Conservation (phyloP, 2,329 filamentous ascomycete species). For the Fusarium circinatum region DNA sequence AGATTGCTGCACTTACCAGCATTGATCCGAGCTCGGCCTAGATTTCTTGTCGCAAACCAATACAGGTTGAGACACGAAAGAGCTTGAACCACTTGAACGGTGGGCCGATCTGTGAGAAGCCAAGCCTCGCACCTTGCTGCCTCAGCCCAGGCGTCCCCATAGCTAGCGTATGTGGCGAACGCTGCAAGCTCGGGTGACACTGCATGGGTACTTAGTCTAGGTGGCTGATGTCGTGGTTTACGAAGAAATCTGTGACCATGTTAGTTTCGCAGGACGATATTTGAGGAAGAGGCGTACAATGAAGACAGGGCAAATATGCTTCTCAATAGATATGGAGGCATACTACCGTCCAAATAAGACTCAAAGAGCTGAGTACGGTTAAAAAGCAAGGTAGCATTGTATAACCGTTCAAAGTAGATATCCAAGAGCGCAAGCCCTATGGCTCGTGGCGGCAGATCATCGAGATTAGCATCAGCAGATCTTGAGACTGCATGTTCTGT, state of each 20-base stretch:
- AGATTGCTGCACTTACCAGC: neutral
- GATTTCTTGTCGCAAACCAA: neutral
- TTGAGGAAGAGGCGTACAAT: neutral
- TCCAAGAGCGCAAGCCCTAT: neutral
- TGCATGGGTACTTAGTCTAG: neutral
- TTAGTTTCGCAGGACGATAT: fast-evolving
- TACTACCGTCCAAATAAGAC: neutral
- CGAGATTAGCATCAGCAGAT: fast-evolving
- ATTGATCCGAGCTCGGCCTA: neutral
- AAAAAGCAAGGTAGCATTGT: neutral
- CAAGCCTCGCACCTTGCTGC: neutral
- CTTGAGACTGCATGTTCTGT: neutral
- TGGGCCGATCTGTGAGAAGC: neutral
- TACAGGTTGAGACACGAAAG: neutral
- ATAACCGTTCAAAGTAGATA: neutral
- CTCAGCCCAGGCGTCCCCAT: neutral
- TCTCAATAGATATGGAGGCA: neutral
- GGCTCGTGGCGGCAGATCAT: neutral
- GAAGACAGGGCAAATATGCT: neutral
- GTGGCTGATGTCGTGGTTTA: neutral
- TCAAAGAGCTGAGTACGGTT: neutral
- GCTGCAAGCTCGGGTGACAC: neutral
- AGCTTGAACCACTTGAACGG: neutral
- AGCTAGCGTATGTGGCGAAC: neutral
- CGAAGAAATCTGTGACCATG: neutral